Percentiles rank a stretch among this genome's conserved stretches.
These are phyloP conservation scores for Chlorencoelia australis DNA, from an alignment of 2,329 filamentous ascomycete genomes.

Conservation along the genomic window DNA sequence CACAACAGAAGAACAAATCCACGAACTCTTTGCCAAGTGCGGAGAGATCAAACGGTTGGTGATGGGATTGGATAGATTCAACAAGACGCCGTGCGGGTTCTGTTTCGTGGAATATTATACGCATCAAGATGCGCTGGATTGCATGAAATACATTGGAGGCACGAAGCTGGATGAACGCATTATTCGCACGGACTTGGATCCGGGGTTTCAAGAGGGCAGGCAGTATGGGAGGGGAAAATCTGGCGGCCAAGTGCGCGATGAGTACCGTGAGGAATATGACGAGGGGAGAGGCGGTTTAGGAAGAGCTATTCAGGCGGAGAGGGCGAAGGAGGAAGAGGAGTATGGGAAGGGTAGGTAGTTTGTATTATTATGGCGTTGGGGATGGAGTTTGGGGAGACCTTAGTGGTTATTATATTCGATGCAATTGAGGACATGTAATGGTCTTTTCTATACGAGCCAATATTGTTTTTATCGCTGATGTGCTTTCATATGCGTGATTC, in stretches of 20 bases:
- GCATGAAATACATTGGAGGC: slow-evolving; percentile 96
- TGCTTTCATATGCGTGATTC: too few species aligned
- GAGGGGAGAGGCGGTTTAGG: slow-evolving; percentile 87
- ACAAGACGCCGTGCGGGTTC: slow-evolving; percentile 97
- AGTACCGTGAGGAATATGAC: slow-evolving; percentile 95
- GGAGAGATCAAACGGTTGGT: slow-evolving; percentile 97
- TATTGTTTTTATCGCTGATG: slow-evolving; percentile 19
- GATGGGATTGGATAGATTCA: slow-evolving; percentile 95
- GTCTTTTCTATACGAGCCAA: slow-evolving; percentile 2
- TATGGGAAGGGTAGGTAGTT: slow-evolving; percentile 45
- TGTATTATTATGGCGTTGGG: slow-evolving; percentile 12
- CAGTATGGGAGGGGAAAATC: slow-evolving; percentile 95
- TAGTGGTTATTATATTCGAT: too few species aligned
- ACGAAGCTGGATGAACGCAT: slow-evolving; percentile 97
- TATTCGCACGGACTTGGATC: slow-evolving; percentile 89
- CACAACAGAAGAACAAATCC: slow-evolving; percentile 97
- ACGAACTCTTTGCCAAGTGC: slow-evolving; percentile 91
- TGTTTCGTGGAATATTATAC: slow-evolving; percentile 99
- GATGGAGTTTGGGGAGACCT: too few species aligned
- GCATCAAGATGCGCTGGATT: slow-evolving; percentile 92
- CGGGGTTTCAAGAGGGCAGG: slow-evolving; percentile 88
- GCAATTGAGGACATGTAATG: too few species aligned
- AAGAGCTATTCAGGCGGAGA: slow-evolving; percentile 60
- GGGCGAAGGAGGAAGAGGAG: slow-evolving; percentile 46
- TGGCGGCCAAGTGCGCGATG: slow-evolving; percentile 91